Evolutionary conservation across 2,329 filamentous ascomycete genomes (phyloP).

Genomic region (Verruconis gallopava): DNA sequence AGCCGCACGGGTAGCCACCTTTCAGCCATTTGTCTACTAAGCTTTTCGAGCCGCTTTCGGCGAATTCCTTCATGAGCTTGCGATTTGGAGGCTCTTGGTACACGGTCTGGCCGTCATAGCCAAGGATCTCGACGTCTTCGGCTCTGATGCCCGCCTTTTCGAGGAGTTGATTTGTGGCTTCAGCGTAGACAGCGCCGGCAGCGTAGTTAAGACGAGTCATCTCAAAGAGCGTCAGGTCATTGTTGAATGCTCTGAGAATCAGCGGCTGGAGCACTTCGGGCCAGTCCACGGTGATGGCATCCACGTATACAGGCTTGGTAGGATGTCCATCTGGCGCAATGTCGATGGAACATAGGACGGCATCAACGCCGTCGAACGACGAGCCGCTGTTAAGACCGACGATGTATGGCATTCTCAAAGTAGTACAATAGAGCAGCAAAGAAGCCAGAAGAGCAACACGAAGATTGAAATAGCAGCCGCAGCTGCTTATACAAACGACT

Average conservation of each 20-base stretch:
- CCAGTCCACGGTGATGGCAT: slow-evolving; percentile 1
- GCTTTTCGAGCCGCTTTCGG: background rate
- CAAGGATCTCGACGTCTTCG: background rate
- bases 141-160: background rate
- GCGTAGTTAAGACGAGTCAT: slow-evolving; percentile 3
- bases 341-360: background rate
- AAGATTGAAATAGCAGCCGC: too few species aligned
- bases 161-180: slow-evolving; percentile 1
- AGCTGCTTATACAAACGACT: too few species aligned
- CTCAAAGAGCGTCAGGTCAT: slow-evolving; percentile 1
- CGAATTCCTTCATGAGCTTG: background rate
- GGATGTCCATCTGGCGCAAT: slow-evolving; percentile 1
- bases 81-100: slow-evolving; percentile 2
- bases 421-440: too few species aligned
- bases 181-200: background rate
- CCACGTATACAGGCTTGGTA: background rate
- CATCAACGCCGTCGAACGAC: slow-evolving; percentile 1
- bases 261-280: background rate
- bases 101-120: background rate
- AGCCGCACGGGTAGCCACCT: background rate
- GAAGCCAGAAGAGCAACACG: too few species aligned
- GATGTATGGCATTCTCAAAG: background rate
- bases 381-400: slow-evolving; percentile 1
- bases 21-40: slow-evolving; percentile 1
- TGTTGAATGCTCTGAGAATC: slow-evolving; percentile 1